Base-by-base conservation (phyloP, 164 flowering plant species). In the Vitis rotundifolia region DNA sequence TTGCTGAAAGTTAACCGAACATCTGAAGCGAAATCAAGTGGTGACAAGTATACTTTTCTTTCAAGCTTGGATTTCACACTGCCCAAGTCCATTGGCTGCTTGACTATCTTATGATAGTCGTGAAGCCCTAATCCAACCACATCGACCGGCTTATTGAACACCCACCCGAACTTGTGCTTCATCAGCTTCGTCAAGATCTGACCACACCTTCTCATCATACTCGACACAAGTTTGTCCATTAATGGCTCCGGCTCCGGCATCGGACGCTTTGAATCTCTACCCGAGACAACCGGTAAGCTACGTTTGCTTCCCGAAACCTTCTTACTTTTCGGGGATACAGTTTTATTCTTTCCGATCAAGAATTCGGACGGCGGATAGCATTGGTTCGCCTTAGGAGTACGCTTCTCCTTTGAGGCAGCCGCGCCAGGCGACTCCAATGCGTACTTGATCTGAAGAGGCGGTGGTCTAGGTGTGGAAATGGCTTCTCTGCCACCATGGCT, bases 41-140 rank as follows among this genome's bases (percentile, higher is more conserved):
- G 81, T 6, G 60, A 28, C 19, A 48, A 31, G 44, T 77, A 80
- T 47, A 5, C 50, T 14, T 69, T 60, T 11, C 61, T 68, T 13
- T 48, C 67, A 3, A 80, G 67, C 29, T 57, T 77, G 16, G 66
- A 4, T 16, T 77, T 80, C 15, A 77, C 75, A 8, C 76, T 75
- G 12, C 83, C 83, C 0, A 80, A 70, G 69, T 80, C 83, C 83
- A 77, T 80, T 11, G 83, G 83, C 3, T 66, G 56, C 72, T 75
- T 75, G 26, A 80, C 64, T 7, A 80, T 63, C 26, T 29, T 47
- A 59, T 66, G 28, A 60, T 77, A 80, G 56, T 80, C 81, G 48
- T 63, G 72, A 61, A 77, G 74, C 49, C 71, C 68, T 67, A 77
- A 66, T 26, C 48, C 71, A 48, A 14, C 69, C 2, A 67, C 75